Conservation (phyloP, 139 green algal species). For the Tetradesmus lagerheimii region DNA sequence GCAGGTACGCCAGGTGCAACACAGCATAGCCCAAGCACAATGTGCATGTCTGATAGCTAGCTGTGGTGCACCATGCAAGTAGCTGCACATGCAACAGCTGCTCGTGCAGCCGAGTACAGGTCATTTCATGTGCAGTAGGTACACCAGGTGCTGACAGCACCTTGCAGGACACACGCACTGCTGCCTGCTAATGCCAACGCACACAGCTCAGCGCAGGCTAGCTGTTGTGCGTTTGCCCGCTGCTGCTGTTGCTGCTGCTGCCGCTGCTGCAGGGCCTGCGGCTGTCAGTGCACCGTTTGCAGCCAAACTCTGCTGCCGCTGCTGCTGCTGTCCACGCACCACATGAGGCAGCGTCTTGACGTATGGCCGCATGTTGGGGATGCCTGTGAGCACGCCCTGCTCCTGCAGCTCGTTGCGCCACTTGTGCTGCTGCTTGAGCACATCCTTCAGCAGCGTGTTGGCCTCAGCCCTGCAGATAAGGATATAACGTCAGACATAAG, state of each 20-base stretch:
- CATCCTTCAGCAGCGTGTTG: conserved; percentile 31
- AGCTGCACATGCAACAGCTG: too few relatives aligned
- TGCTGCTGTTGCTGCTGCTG: not conserved
- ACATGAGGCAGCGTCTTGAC: conserved; percentile 6
- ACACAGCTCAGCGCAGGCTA: not conserved
- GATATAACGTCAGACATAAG: not conserved
- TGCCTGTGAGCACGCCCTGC: not conserved
- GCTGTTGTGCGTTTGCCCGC: not conserved
- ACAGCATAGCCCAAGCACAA: too few relatives aligned
- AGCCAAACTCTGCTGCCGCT: not conserved
- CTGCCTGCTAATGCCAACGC: not conserved
- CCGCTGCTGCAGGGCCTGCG: not conserved
- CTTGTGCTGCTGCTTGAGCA: conserved; percentile 12
- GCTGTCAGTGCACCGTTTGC: too few relatives aligned
- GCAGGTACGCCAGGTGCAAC: too few relatives aligned
- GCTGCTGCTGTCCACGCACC: not conserved
- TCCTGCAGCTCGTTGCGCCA: conserved; percentile 30
- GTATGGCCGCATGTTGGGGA: not conserved
- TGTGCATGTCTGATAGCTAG: too few relatives aligned
- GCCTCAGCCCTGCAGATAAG: conserved; percentile 27
- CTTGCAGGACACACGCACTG: not conserved
- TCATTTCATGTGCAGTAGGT: too few relatives aligned
- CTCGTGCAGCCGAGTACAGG: too few relatives aligned
- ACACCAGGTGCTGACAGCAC: too few relatives aligned
- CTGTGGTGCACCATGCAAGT: too few relatives aligned